Conservation (phyloP, 306 rosid genomes). For the Heteromeles arbutifolia region DNA sequence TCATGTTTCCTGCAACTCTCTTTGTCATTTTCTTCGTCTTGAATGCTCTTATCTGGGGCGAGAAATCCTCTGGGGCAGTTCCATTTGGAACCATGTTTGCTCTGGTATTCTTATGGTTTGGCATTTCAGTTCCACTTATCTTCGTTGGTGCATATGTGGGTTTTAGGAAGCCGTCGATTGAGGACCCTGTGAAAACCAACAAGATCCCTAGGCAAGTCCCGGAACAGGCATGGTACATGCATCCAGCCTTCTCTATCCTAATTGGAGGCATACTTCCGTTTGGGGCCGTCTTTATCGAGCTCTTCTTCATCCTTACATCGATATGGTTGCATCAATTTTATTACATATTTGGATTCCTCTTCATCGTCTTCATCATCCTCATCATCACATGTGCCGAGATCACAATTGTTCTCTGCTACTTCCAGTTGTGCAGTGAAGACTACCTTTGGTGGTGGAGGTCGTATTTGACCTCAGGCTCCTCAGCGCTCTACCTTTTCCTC, state of each 20-base stretch:
- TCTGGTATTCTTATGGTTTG: constrained; percentile 83
- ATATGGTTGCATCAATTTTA: constrained; percentile 92
- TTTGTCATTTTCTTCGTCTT: constrained; percentile 69
- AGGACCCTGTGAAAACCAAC: constrained; percentile 81
- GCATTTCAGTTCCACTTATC: constrained; percentile 90
- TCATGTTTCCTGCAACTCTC: constrained; percentile 60
- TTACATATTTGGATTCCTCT: constrained; percentile 77
- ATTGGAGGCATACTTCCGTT: constrained; percentile 88
- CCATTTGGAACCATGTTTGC: constrained; percentile 98
- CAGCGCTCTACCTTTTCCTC: constrained; percentile 81
- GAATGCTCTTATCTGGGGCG: constrained; percentile 88
- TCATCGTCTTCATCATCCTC: constrained; percentile 82
- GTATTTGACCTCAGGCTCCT: constrained; percentile 84
- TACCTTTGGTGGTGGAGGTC: constrained; percentile 98
- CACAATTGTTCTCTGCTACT: constrained; percentile 90
- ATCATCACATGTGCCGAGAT: constrained; percentile 90
- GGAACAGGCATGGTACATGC: constrained; percentile 89
- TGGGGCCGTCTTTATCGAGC: constrained; percentile 92
- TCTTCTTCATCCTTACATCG: constrained; percentile 90
- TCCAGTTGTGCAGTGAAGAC: constrained; percentile 96
- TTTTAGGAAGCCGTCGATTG: constrained; percentile 45
- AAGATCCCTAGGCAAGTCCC: constrained; percentile 89
- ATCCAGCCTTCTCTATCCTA: constrained; percentile 51
- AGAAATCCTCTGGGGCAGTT: constrained; percentile 88
- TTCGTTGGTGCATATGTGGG: constrained; percentile 71